Evolutionary conservation across 2,329 filamentous ascomycete species (phyloP).

Genomic region (Apiospora kogelbergensis): DNA sequence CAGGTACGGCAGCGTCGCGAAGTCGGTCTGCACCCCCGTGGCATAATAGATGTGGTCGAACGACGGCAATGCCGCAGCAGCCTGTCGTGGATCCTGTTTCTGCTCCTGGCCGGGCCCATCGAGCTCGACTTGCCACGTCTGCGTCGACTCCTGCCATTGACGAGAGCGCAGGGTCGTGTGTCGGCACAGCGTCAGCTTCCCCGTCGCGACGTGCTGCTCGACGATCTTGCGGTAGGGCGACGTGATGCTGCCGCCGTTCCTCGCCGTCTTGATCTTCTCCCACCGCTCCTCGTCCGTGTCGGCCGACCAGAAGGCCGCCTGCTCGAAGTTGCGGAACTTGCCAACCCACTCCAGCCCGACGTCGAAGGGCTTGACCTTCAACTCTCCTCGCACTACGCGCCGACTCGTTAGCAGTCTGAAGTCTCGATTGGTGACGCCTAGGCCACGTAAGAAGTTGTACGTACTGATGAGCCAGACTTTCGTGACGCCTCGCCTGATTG

Average conservation of each 20-base stretch:
- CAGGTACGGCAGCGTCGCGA: constrained; percentile 60
- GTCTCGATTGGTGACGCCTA: neutral
- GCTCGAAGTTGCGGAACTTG: constrained; percentile 77
- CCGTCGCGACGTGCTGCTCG: constrained; percentile 54
- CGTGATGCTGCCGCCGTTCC: constrained; percentile 76
- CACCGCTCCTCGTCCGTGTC: constrained; percentile 69
- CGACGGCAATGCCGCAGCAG: constrained; percentile 45
- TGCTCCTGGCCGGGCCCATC: constrained; percentile 20
- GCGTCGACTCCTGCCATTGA: constrained; percentile 44
- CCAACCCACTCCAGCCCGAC: constrained; percentile 77
- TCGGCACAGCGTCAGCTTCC: constrained; percentile 55
- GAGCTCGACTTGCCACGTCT: constrained; percentile 43
- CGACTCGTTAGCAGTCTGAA: neutral
- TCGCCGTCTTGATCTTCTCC: constrained; percentile 63
- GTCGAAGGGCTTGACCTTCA: constrained; percentile 73
- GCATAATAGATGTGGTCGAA: constrained; percentile 74
- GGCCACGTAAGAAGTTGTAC: neutral
- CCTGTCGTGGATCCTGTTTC: too few species aligned
- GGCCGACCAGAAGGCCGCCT: constrained; percentile 75
- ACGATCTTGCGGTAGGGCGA: constrained; percentile 67
- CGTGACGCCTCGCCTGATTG: constrained; percentile 61
- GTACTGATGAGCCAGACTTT: constrained; percentile 66
- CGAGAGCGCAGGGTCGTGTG: constrained; percentile 56
- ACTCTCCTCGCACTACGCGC: constrained; percentile 50
- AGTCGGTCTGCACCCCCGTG: constrained; percentile 68